Conservation (phyloP, 306 rosid genomes). For the Aeschynomene evenia region DNA sequence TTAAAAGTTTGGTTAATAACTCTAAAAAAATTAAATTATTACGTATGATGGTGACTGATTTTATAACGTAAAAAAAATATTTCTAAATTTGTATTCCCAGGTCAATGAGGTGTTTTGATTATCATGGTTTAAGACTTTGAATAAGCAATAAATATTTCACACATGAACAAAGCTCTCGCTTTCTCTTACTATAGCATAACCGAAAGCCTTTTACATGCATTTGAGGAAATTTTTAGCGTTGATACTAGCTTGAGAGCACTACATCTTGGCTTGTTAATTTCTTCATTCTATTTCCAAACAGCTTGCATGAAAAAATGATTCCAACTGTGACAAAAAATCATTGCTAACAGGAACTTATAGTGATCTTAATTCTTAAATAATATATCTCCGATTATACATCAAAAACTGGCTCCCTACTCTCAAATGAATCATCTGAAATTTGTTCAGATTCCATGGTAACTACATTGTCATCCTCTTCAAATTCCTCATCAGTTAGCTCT, state of each 20-base stretch:
- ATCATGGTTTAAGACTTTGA: not conserved
- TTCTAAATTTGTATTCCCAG: no score
- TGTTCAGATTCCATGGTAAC: conserved; percentile 34
- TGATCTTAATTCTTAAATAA: conserved; percentile 32
- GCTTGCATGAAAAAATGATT: not conserved
- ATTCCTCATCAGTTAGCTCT: conserved; percentile 31
- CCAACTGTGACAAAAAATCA: conserved; percentile 9
- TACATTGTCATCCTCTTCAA: conserved; percentile 30
- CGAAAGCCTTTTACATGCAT: conserved; percentile 1
- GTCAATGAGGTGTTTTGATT: no score
- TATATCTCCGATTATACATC: conserved; percentile 22
- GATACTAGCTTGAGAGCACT: not conserved
- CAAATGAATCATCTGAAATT: conserved; percentile 28
- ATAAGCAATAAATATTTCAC: not conserved
- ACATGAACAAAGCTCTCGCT: not conserved
- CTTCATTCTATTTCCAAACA: conserved; percentile 24
- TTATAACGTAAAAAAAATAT: no score
- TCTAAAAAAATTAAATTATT: no score
- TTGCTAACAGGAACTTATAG: conserved; percentile 19
- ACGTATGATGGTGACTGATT: no score
- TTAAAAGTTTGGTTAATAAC: no score
- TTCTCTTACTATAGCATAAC: not conserved
- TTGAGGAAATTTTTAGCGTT: conserved; percentile 11
- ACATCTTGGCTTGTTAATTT: not conserved
- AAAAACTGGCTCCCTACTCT: conserved; percentile 28